Evolutionary conservation across 371 early-diverging fungal species (phyloP).

Genomic region (Zopfochytrium polystomum): DNA sequence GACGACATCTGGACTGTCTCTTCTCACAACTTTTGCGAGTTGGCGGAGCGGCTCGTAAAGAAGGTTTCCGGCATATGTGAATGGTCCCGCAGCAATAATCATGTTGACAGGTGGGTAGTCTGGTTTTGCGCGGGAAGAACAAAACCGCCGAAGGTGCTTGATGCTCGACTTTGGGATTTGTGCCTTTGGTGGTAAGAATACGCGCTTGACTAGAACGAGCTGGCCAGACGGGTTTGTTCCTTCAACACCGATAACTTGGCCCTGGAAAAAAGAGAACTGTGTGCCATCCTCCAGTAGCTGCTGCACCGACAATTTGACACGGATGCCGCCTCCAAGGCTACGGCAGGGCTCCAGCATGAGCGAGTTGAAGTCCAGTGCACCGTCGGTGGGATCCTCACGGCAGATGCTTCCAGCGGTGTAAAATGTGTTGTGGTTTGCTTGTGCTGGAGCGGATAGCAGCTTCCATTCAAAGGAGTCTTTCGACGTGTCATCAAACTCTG

Average conservation of each 20-base stretch:
- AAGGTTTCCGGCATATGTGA: conserved; percentile 56
- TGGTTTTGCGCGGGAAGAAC: too few relatives aligned
- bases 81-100: conserved; percentile 80
- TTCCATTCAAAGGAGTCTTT: background rate
- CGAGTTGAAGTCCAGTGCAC: conserved; percentile 65
- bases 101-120: conserved; percentile 58
- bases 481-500: background rate
- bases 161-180: conserved; percentile 13
- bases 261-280: conserved; percentile 45
- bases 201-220: conserved; percentile 23
- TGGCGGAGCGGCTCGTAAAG: conserved; percentile 73
- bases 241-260: conserved; percentile 44
- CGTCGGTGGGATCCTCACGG: conserved; percentile 46
- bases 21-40: conserved; percentile 55
- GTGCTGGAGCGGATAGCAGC: conserved; percentile 56
- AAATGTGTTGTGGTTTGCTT: conserved; percentile 52
- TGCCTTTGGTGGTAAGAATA: conserved; percentile 29
- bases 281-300: conserved; percentile 16
- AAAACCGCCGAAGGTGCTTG: too few relatives aligned
- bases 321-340: conserved; percentile 66
- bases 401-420: conserved; percentile 70
- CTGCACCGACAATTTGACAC: conserved; percentile 60
- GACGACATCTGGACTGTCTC: conserved; percentile 71
- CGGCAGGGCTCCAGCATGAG: conserved; percentile 75
- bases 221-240: conserved; percentile 45